Conservation (phyloP, 2,329 filamentous ascomycete genomes). For the Leptographium radiaticola region DNA sequence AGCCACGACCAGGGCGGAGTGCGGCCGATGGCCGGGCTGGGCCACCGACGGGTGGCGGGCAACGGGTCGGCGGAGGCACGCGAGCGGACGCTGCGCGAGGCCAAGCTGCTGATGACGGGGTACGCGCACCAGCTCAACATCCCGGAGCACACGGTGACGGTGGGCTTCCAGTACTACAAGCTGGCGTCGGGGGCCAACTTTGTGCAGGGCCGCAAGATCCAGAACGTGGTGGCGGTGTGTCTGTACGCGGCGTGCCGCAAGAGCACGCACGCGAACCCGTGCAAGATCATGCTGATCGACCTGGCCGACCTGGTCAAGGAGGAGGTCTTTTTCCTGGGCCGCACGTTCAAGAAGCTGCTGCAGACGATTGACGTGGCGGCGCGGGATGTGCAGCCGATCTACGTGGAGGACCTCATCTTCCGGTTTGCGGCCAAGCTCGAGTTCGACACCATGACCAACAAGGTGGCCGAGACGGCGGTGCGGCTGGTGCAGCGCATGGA, state of each 20-base stretch:
- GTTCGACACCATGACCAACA: slow-evolving; percentile 68
- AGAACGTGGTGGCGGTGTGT: slow-evolving; percentile 79
- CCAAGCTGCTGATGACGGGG: slow-evolving; percentile 45
- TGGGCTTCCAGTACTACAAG: slow-evolving; percentile 62
- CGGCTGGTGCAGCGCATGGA: slow-evolving; percentile 87
- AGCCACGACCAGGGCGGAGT: slow-evolving; percentile 74
- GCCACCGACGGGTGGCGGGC: slow-evolving; percentile 41
- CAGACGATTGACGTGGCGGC: slow-evolving; percentile 50
- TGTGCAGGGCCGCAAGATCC: slow-evolving; percentile 72
- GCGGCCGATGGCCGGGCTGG: slow-evolving; percentile 47
- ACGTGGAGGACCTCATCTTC: slow-evolving; percentile 81
- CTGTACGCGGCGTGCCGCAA: slow-evolving; percentile 81
- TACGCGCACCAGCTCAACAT: slow-evolving; percentile 48
- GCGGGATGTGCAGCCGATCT: slow-evolving; percentile 49
- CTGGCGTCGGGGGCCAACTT: slow-evolving; percentile 63
- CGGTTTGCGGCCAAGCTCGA: slow-evolving; percentile 87
- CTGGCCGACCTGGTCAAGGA: slow-evolving; percentile 71
- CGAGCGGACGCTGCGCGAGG: slow-evolving; percentile 47
- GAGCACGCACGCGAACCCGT: slow-evolving; percentile 43
- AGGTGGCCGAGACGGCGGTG: slow-evolving; percentile 78
- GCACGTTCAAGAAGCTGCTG: slow-evolving; percentile 72
- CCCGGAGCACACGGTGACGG: slow-evolving; percentile 48
- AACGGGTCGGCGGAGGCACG: slow-evolving; percentile 43
- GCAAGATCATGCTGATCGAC: slow-evolving; percentile 88
- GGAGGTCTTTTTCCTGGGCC: slow-evolving; percentile 86